Base-by-base conservation (phyloP, 768 basidiomycete genomes). In the Mycena floridula region DNA sequence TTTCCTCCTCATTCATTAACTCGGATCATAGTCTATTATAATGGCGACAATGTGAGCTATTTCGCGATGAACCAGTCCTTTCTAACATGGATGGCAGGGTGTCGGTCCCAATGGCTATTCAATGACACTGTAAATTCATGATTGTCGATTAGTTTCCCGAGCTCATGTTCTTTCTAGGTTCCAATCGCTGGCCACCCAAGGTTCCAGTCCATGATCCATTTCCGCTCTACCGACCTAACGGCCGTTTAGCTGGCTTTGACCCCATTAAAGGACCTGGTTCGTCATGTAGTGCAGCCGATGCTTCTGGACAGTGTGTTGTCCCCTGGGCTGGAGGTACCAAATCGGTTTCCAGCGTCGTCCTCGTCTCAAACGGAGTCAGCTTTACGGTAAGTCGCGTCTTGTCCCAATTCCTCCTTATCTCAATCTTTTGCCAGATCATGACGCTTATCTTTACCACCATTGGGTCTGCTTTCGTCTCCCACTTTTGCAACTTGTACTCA, bases 361-460 rank as follows among this genome's bases (percentile, higher is more conserved):
- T 91, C 12, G 65, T 90, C 16, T 75, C 87, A 0, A 89, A 85
- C 38, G 87, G 88, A 1, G 65, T 82, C 42, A 80, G 80, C 54
- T 91, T 89, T 49, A 84, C 83, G 9, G 77, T 83, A 54, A 43
- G 76, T 64, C n/a, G 22, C 18, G 25, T 21, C 3, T 37, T 15
- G 39, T 36, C 5, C n/a, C 16, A 25, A 36, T 23, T 25, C 43
- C n/a, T 20, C 30, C 15, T 32, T 8, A 21, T 40, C 16, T 15
- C 36, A 28, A 25, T 40, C 25, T 4, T 43, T 21, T 15, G 20
- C 3, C 39, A 82, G 81, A 66, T 87, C 15, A 89, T 90, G 86
- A 89, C 89, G 0, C 49, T 74, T 25, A 77, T 90, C 38, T 89
- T 91, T 64, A 91, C 88, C 2, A 88, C 85, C 0, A 79, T 91